Evolutionary conservation across 495 filamentous ascomycete species (phyloP).

Genomic region (Podospora fimiseda): DNA sequence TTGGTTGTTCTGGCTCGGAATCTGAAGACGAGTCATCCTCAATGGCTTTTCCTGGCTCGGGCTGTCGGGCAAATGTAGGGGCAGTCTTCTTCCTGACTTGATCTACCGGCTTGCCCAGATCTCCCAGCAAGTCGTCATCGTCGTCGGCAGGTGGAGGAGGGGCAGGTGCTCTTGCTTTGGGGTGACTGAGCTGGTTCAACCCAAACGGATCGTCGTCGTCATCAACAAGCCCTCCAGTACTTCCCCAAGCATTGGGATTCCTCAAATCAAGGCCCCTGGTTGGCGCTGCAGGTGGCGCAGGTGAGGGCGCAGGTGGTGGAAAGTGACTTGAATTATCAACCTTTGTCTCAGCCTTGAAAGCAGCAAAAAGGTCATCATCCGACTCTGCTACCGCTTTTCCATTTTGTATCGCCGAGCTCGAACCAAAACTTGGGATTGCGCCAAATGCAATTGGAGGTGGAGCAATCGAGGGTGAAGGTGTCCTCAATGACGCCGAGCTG

Average conservation of each 20-base stretch:
- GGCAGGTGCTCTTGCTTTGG: slow-evolving; percentile 30
- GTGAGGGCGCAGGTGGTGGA: slow-evolving; percentile 42
- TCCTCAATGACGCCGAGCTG: slow-evolving; percentile 25
- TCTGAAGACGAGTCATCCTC: slow-evolving; percentile 38
- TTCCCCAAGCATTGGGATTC: slow-evolving; percentile 34
- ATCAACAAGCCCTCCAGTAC: slow-evolving; percentile 22
- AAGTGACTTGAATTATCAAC: slow-evolving; percentile 56
- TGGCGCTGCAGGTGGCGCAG: slow-evolving; percentile 16
- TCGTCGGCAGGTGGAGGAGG: slow-evolving; percentile 54
- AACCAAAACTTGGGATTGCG: not conserved
- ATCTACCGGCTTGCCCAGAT: slow-evolving; percentile 80
- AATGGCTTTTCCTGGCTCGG: slow-evolving; percentile 40
- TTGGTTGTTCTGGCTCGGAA: slow-evolving; percentile 28
- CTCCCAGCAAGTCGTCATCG: slow-evolving; percentile 84
- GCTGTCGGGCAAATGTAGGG: slow-evolving; percentile 30
- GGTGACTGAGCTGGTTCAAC: slow-evolving; percentile 54
- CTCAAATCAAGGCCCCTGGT: slow-evolving; percentile 23
- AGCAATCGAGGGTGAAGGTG: slow-evolving; percentile 32
- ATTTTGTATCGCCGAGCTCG: slow-evolving; percentile 15
- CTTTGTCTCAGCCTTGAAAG: slow-evolving; percentile 51
- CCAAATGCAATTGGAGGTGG: slow-evolving; percentile 15
- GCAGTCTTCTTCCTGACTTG: slow-evolving; percentile 49
- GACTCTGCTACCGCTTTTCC: slow-evolving; percentile 26
- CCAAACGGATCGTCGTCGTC: slow-evolving; percentile 83
- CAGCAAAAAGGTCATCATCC: slow-evolving; percentile 57